Evolutionary conservation across 169 alveolate genomes (phyloP).

Genomic region (Eimeria maxima): DNA sequence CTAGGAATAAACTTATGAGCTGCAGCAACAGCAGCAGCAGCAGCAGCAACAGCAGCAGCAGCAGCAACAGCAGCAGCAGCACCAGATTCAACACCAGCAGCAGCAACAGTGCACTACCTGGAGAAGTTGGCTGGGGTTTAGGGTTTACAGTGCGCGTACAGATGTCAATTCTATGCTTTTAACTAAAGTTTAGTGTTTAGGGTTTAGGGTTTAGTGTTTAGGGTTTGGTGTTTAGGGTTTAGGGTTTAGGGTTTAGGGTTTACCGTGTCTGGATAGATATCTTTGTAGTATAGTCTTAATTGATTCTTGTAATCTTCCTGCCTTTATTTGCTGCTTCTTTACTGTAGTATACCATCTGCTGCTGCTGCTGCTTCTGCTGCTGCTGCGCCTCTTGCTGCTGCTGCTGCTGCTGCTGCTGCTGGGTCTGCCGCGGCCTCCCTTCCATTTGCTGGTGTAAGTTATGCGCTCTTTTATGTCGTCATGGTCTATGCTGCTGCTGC

Average conservation of each 20-base stretch:
- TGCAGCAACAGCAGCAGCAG: slow-evolving; percentile 30
- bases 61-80: slow-evolving; percentile 12
- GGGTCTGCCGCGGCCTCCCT: not conserved
- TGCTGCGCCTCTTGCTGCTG: slow-evolving; percentile 13
- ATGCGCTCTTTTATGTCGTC: not conserved
- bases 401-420: not conserved
- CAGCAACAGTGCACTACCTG: not conserved
- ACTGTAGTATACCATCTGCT: slow-evolving; percentile 27
- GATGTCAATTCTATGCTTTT: not conserved
- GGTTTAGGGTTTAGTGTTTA: not conserved
- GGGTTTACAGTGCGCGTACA: not conserved
- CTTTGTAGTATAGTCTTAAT: not conserved
- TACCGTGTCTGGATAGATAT: slow-evolving; percentile 5
- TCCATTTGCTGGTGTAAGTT: not conserved
- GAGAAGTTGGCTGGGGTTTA: not conserved
- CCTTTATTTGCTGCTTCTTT: slow-evolving; percentile 30
- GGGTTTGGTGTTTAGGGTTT: not conserved
- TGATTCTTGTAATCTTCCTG: slow-evolving; percentile 12
- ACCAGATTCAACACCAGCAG: not conserved
- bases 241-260: slow-evolving; percentile 1
- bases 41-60: not conserved
- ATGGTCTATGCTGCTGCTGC: not conserved
- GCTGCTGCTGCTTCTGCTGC: slow-evolving; percentile 49
- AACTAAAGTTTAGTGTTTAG: not conserved
- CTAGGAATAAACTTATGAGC: slow-evolving; percentile 27